phyloP scores from a whole-genome alignment of 2,329 filamentous ascomycete genomes.

The Penicillium sp. region DNA sequence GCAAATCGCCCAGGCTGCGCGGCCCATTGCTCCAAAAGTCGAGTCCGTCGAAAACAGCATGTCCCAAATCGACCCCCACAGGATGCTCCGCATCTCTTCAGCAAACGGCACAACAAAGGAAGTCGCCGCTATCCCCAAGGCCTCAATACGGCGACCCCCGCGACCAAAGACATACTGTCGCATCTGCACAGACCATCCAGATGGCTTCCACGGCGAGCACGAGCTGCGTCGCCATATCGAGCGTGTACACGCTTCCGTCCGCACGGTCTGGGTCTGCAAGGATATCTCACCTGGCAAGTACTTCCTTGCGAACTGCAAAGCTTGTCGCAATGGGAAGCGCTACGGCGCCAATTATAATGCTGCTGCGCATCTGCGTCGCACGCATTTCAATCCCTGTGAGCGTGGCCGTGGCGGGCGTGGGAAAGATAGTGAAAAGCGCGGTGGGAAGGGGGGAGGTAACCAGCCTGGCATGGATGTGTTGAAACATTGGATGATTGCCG shows the following conservation, averaged over 20 bases:
- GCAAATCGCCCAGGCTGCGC: slow-evolving; percentile 47
- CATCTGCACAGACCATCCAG: slow-evolving; percentile 67
- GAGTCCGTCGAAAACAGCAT: slow-evolving; percentile 33
- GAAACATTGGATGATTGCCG: slow-evolving; percentile 61
- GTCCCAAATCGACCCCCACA: slow-evolving; percentile 39
- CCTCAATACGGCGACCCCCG: slow-evolving; percentile 62
- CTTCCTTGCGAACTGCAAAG: slow-evolving; percentile 78
- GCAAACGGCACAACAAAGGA: slow-evolving; percentile 55
- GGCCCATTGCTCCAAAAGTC: slow-evolving; percentile 52
- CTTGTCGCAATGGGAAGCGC: slow-evolving; percentile 71
- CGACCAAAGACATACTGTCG: slow-evolving; percentile 70
- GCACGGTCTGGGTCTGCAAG: slow-evolving; percentile 63
- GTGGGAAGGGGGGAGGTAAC: slow-evolving; percentile 62
- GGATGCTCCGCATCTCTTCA: slow-evolving; percentile 53
- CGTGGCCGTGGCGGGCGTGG: slow-evolving; percentile 53
- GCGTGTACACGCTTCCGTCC: slow-evolving; percentile 61
- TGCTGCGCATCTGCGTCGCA: slow-evolving; percentile 80
- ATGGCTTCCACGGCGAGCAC: slow-evolving; percentile 83
- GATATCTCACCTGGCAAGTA: slow-evolving; percentile 58
- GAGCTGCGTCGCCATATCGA: slow-evolving; percentile 69
- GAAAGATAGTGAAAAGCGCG: slow-evolving; percentile 59
- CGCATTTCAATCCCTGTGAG: slow-evolving; percentile 75
- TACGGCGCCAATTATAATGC: slow-evolving; percentile 96
- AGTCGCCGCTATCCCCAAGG: slow-evolving; percentile 55
- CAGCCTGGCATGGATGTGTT: slow-evolving; percentile 60